phyloP scores from a whole-genome alignment of 2,329 filamentous ascomycete genomes.

The Paecilomyces sp. region DNA sequence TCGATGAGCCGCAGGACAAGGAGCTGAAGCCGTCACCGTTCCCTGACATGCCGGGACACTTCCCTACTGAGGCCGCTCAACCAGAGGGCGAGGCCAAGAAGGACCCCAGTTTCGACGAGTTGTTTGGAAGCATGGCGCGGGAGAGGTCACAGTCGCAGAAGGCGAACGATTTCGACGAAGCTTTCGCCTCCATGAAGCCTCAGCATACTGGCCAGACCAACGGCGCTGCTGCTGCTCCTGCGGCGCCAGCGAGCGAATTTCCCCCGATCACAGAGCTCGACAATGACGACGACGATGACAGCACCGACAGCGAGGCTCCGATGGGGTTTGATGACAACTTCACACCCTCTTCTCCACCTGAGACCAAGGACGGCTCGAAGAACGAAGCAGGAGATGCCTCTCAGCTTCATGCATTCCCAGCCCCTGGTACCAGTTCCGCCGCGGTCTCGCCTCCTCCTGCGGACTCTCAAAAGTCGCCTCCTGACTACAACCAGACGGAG shows the following conservation, averaged over 20 bases:
- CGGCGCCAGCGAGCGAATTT: constrained; percentile 57
- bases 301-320: constrained; percentile 58
- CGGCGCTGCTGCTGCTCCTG: constrained; percentile 13
- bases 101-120: constrained; percentile 38
- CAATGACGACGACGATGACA: constrained; percentile 73
- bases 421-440: constrained; percentile 31
- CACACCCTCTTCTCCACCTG: constrained; percentile 51
- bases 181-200: constrained; percentile 38
- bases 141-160: constrained; percentile 39
- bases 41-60: constrained; percentile 42
- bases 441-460: constrained; percentile 42
- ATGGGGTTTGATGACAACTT: constrained; percentile 90
- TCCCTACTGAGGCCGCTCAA: constrained; percentile 21
- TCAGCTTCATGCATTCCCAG: constrained; percentile 30
- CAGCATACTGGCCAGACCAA: constrained; percentile 42
- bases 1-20: constrained; percentile 22
- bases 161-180: constrained; percentile 40
- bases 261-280: constrained; percentile 84
- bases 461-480: constrained; percentile 52
- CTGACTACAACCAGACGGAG: constrained; percentile 27
- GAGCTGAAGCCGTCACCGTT: constrained; percentile 5
- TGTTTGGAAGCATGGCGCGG: constrained; percentile 37
- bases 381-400: constrained; percentile 28
- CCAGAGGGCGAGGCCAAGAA: constrained; percentile 18
- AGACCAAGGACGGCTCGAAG: constrained; percentile 18